phyloP scores from a whole-genome alignment of 2,329 filamentous ascomycete species.

The Aspergillus unguis region DNA sequence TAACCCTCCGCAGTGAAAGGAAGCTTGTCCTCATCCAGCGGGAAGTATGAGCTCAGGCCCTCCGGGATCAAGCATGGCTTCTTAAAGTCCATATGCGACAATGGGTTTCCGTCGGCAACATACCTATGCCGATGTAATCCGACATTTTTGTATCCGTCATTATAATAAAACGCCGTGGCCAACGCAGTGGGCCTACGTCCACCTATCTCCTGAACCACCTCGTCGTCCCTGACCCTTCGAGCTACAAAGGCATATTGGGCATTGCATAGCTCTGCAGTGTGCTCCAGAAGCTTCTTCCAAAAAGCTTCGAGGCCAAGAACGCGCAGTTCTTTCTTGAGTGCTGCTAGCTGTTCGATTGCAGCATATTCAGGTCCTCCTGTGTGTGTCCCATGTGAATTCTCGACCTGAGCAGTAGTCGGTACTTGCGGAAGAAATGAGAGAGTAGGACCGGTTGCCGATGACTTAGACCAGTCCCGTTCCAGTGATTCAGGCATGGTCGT shows the following conservation, averaged over 20 bases:
- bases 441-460: conserved; percentile 23
- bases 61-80: conserved; percentile 68
- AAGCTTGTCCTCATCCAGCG: conserved; percentile 58
- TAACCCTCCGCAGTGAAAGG: conserved; percentile 64
- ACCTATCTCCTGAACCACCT: conserved; percentile 59
- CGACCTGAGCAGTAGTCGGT: conserved; percentile 23
- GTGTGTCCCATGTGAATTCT: conserved; percentile 27
- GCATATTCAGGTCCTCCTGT: conserved; percentile 54
- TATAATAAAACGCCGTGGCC: conserved; percentile 64
- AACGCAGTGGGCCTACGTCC: conserved; percentile 62
- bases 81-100: conserved; percentile 67
- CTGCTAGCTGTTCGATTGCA: conserved; percentile 58
- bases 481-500: conserved; percentile 32
- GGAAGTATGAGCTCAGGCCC: conserved; percentile 56
- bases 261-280: conserved; percentile 59
- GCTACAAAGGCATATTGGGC: conserved; percentile 68
- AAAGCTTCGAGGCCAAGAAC: conserved; percentile 57
- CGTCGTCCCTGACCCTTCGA: conserved; percentile 60
- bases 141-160: conserved; percentile 54
- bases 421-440: conserved; percentile 31
- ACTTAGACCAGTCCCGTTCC: conserved; percentile 31
- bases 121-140: conserved; percentile 60
- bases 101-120: conserved; percentile 62
- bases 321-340: conserved; percentile 56
- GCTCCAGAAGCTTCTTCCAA: conserved; percentile 63